phyloP scores from a whole-genome alignment of 1,284 basidiomycete genomes.

The Heterobasidion occidentale region DNA sequence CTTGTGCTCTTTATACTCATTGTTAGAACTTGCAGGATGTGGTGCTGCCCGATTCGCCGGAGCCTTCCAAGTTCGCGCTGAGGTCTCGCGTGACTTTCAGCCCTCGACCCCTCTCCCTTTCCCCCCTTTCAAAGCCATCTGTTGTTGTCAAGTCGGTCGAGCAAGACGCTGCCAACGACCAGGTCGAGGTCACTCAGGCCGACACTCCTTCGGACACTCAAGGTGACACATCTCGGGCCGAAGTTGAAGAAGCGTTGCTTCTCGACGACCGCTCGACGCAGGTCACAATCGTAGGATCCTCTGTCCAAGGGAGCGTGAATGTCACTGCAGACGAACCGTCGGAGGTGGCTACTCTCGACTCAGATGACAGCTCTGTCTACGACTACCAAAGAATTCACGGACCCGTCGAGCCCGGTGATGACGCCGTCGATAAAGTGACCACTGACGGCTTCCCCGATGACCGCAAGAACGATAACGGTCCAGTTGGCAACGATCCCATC shows the following conservation, averaged over 20 bases:
- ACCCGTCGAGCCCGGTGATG: neutral
- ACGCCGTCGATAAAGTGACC: neutral
- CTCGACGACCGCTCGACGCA: too few species aligned
- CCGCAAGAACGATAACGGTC: neutral
- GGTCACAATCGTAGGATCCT: too few species aligned
- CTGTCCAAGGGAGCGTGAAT: too few species aligned
- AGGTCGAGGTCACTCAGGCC: neutral
- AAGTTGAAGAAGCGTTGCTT: too few species aligned
- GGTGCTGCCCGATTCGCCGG: constrained; percentile 9
- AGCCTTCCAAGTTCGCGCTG: constrained; percentile 11
- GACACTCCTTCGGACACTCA: neutral
- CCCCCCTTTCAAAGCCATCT: neutral
- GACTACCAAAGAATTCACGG: neutral
- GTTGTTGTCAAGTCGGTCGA: neutral
- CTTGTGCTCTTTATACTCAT: neutral
- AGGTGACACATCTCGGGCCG: too few species aligned
- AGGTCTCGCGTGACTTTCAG: constrained; percentile 3
- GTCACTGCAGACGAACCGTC: too few species aligned
- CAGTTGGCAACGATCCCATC: neutral
- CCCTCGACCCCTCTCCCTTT: neutral
- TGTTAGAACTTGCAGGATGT: constrained; percentile 7
- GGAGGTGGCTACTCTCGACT: too few species aligned
- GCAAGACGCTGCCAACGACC: neutral
- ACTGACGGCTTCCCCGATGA: neutral
- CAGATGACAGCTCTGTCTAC: too few species aligned